Percentiles rank a stretch among this genome's conserved stretches.
phyloP scores from a whole-genome alignment of 371 early-diverging fungal species.

The Syncephalastrum monosporum region DNA sequence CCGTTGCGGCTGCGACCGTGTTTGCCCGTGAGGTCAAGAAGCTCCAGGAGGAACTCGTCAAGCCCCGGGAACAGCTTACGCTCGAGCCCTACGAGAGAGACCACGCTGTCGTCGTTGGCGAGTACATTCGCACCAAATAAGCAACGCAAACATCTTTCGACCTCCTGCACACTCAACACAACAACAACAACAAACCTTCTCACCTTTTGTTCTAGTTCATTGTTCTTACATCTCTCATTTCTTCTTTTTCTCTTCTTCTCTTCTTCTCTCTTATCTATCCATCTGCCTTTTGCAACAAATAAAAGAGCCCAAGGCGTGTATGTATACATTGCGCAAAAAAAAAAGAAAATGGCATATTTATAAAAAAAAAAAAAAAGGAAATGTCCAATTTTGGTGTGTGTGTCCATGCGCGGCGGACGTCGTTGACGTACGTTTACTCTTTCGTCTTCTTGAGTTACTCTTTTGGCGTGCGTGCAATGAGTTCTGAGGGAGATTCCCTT shows the following conservation, averaged over 20 bases:
- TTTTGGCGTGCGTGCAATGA: too few relatives aligned
- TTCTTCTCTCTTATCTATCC: slow-evolving; percentile 3
- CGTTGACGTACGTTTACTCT: too few relatives aligned
- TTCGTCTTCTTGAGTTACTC: too few relatives aligned
- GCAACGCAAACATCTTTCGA: slow-evolving; percentile 1
- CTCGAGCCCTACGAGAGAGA: slow-evolving; percentile 99
- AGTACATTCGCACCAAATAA: slow-evolving; percentile 73
- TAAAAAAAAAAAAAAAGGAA: too few relatives aligned
- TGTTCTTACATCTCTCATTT: slow-evolving; percentile 1
- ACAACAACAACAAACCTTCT: neutral
- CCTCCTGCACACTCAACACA: neutral
- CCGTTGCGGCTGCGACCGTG: slow-evolving; percentile 95
- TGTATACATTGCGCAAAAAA: neutral
- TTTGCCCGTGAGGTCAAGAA: slow-evolving; percentile 99
- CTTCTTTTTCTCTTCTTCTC: neutral
- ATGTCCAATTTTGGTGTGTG: too few relatives aligned
- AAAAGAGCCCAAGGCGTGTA: slow-evolving; percentile 8
- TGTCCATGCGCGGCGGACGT: too few relatives aligned
- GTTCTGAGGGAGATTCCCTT: too few relatives aligned
- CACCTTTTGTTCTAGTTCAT: slow-evolving; percentile 1
- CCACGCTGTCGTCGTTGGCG: slow-evolving; percentile 99
- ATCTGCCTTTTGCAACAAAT: slow-evolving; percentile 7
- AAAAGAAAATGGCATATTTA: neutral
- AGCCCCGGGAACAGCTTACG: slow-evolving; percentile 99
- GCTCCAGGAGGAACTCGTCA: slow-evolving; percentile 97